Percentiles rank a stretch among this genome's conserved stretches.
Evolutionary conservation across 148 eudicot genomes (phyloP).

Genomic region (Camellia lanceoleosa): DNA sequence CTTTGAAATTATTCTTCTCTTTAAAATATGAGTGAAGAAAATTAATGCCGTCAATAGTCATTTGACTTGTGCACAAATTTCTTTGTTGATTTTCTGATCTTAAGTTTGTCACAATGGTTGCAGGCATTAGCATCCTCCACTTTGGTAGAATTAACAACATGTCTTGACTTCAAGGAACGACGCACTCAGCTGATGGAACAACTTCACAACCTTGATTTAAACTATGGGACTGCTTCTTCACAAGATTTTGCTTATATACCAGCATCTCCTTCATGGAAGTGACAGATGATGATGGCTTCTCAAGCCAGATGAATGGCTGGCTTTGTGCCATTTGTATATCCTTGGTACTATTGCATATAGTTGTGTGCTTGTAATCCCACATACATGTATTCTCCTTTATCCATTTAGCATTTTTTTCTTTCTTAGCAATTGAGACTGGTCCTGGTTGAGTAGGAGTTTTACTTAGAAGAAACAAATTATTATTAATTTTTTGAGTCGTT

Average conservation of each 20-base stretch:
- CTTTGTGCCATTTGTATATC: conserved; percentile 41
- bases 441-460: too few species aligned
- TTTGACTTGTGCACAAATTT: not conserved
- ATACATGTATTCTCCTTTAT: not conserved
- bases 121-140: conserved; percentile 88
- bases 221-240: conserved; percentile 52
- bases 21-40: not conserved
- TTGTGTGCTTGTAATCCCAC: conserved; percentile 12
- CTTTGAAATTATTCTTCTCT: not conserved
- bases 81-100: not conserved
- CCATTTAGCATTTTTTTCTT: not conserved
- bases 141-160: conserved; percentile 83
- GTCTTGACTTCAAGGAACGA: conserved; percentile 95
- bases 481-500: too few species aligned
- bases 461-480: too few species aligned
- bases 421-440: not conserved
- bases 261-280: conserved; percentile 85
- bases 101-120: conserved; percentile 6
- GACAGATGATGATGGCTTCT: conserved; percentile 22
- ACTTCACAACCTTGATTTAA: conserved; percentile 85
- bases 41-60: not conserved
- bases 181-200: conserved; percentile 98
- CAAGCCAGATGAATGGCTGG: not conserved
- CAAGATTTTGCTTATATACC: conserved; percentile 72
- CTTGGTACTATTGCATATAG: conserved; percentile 43